Evolutionary conservation across 805 yeast genomes (phyloP), one percentile per base, ranked within the genome.

Genomic region (Jamesozyma hellenica): DNA sequence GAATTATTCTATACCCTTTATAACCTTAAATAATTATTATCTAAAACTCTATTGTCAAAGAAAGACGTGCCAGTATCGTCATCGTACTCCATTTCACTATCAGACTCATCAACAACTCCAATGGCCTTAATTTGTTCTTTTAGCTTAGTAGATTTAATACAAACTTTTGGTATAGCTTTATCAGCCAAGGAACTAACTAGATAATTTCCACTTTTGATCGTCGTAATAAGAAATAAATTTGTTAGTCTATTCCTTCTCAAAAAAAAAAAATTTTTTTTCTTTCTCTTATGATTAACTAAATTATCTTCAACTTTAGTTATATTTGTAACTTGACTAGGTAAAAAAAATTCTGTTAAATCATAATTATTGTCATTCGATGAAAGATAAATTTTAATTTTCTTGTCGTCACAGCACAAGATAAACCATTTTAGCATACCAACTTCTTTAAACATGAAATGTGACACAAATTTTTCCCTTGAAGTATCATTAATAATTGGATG

Each of bases 261-360:
- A 23, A 8, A 13, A 21, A 18, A 6, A 2, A 28, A 16, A n/a
- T 19, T 19, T 28, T 25, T 29, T 14, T 19, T 31, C 23, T 12
- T 25, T 23, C 29, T 14, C 32, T 18, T 23, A 26, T 32, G n/a
- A 18, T 31, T 27, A n/a, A n/a, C n/a, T 12, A 16, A 26, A n/a
- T 27, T 26, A 14, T 19, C 23, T 14, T 23, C 32, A 34, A 17
- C 29, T 7, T 41, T 15, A 4, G 14, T 28, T 9, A 47, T 36
- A 31, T 39, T 36, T 10, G 41, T 38, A 4, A 52, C 38, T 14
- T 41, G 44, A 8, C 34, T 33, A 5, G 49, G 50, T 23, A 52
- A 29, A 13, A 32, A 34, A 21, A 49, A 42, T 17, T 44, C 46
- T 9, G 32, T 21, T 21, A 34, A 21, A 21, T 29, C 28, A 30